Evolutionary conservation across 2,329 filamentous ascomycete species (phyloP).

Genomic region (Colletotrichum graminicola): DNA sequence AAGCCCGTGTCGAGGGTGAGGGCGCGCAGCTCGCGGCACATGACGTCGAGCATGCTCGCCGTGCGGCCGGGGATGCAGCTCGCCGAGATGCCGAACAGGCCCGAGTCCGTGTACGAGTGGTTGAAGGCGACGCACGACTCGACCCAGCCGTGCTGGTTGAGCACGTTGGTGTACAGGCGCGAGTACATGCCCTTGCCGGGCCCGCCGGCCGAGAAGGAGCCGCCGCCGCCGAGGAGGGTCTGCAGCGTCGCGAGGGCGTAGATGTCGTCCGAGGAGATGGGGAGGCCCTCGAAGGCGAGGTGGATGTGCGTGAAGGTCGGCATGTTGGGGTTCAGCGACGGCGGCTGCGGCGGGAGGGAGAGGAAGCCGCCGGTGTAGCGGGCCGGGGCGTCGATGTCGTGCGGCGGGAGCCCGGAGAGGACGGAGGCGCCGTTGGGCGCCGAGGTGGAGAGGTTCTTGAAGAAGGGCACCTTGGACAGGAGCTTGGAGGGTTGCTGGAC

Average conservation of each 20-base stretch:
- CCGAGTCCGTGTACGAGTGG: slow-evolving; percentile 95
- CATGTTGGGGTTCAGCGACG: slow-evolving; percentile 80
- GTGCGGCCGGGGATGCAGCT: slow-evolving; percentile 85
- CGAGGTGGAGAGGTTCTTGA: slow-evolving; percentile 88
- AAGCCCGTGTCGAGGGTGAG: slow-evolving; percentile 83
- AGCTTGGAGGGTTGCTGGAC: slow-evolving; percentile 70
- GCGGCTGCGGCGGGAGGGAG: slow-evolving; percentile 83
- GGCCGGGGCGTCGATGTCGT: slow-evolving; percentile 74
- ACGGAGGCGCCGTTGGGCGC: slow-evolving; percentile 72
- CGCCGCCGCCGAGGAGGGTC: slow-evolving; percentile 93
- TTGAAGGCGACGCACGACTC: slow-evolving; percentile 97
- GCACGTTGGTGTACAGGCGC: slow-evolving; percentile 94
- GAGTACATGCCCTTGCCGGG: slow-evolving; percentile 99
- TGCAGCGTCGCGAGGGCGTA: slow-evolving; percentile 96
- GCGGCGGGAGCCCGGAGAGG: slow-evolving; percentile 57
- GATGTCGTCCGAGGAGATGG: slow-evolving; percentile 91
- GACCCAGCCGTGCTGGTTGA: slow-evolving; percentile 98
- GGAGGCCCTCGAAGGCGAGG: slow-evolving; percentile 93
- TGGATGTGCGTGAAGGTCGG: slow-evolving; percentile 93
- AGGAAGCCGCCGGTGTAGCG: slow-evolving; percentile 96
- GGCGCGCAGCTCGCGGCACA: slow-evolving; percentile 88
- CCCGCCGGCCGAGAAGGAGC: slow-evolving; percentile 95
- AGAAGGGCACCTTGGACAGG: slow-evolving; percentile 86
- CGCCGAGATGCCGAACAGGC: slow-evolving; percentile 93
- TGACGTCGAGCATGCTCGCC: slow-evolving; percentile 89